Evolutionary conservation across 306 rosid genomes (phyloP).

Genomic region (Pachyrhizus erosus): DNA sequence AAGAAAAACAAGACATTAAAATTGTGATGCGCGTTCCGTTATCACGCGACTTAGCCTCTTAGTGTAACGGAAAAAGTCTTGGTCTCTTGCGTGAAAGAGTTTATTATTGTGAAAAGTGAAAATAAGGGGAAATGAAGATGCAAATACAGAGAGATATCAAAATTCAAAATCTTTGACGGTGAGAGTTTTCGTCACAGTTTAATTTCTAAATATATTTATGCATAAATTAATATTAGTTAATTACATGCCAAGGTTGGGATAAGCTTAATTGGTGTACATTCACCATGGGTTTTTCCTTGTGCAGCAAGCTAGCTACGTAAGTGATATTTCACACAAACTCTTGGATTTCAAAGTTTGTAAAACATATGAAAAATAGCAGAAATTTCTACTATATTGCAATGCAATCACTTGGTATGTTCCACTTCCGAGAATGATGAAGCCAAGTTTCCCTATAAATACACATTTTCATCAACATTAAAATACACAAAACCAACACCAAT

Average conservation of each 20-base stretch:
- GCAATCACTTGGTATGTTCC: constrained; percentile 23
- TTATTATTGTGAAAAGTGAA: neutral
- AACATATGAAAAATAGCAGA: neutral
- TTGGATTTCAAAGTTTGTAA: neutral
- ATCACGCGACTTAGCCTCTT: neutral
- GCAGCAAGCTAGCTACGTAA: neutral
- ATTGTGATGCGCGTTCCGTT: neutral
- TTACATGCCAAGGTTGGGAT: neutral
- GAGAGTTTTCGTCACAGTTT: neutral
- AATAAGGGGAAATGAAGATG: neutral
- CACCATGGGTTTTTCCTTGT: neutral
- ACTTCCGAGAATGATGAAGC: neutral
- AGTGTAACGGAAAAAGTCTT: neutral
- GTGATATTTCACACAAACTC: neutral
- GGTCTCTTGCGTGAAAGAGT: neutral
- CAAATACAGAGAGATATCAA: neutral
- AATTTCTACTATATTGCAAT: constrained; percentile 1
- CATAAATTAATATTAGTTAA: neutral
- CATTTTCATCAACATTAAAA: neutral
- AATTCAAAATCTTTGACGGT: neutral
- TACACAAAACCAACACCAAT: neutral
- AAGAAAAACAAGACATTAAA: neutral
- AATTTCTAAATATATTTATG: neutral
- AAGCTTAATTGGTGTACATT: neutral
- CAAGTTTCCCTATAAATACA: neutral